Evolutionary conservation across 83 land plant genomes (phyloP).

Genomic region (Diphasiastrum complanatum): DNA sequence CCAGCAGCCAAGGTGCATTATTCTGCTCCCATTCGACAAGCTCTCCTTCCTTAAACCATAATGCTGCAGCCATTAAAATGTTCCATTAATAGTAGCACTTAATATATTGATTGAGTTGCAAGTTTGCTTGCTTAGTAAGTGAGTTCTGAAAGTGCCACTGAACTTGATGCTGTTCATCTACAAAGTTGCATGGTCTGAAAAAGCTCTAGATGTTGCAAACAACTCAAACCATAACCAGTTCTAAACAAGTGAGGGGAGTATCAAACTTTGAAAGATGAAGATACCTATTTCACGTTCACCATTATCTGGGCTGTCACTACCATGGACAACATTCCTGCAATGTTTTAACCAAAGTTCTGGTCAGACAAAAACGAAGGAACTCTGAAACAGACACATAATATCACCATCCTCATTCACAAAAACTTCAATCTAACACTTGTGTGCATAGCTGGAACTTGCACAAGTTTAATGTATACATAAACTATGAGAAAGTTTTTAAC

Average conservation of each 20-base stretch:
- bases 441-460: neutral
- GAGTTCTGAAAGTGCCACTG: too few species aligned
- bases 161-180: too few species aligned
- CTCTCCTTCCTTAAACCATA: slow-evolving; percentile 95
- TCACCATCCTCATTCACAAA: neutral
- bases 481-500: too few species aligned
- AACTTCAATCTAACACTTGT: neutral
- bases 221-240: neutral
- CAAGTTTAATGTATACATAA: neutral
- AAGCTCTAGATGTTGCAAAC: neutral
- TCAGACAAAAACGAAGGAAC: neutral
- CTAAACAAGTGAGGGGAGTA: neutral
- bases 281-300: slow-evolving; percentile 93
- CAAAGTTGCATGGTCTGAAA: too few species aligned
- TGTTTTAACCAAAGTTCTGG: neutral
- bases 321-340: slow-evolving; percentile 95
- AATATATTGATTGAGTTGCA: slow-evolving; percentile 5
- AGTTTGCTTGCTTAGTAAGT: neutral
- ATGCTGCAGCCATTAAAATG: slow-evolving; percentile 44
- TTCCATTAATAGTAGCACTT: neutral
- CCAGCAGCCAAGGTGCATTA: slow-evolving; percentile 76
- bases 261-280: neutral
- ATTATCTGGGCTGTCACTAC: slow-evolving; percentile 94
- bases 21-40: slow-evolving; percentile 67
- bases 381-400: neutral